A percentile compares a stretch with the other conserved stretches of the same genome.
Evolutionary conservation across 192 early-diverging fungal genomes (phyloP).

Genomic region (Backusella tuberculispora): DNA sequence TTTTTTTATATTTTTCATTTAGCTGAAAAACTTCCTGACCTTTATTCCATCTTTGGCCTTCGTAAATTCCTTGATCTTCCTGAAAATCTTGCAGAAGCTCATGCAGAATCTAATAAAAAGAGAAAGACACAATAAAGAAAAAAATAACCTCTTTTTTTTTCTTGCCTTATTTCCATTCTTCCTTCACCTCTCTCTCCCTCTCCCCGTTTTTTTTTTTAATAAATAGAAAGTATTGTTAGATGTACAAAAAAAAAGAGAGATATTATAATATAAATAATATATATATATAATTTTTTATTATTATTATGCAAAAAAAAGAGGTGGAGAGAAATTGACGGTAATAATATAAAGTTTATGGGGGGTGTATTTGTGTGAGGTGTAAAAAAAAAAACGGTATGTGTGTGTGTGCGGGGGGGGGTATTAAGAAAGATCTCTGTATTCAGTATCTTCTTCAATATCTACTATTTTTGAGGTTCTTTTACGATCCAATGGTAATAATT

Average conservation of each 20-base stretch:
- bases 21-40: slow-evolving; percentile 64
- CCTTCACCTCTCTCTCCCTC: too few species aligned
- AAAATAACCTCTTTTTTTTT: too few species aligned
- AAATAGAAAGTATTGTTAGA: too few species aligned
- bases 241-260: not conserved
- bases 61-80: slow-evolving; percentile 30
- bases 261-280: not conserved
- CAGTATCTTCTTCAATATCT: slow-evolving; percentile 25
- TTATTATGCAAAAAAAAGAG: not conserved
- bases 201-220: too few species aligned
- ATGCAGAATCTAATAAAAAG: slow-evolving; percentile 12
- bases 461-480: slow-evolving; percentile 19
- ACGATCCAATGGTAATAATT: slow-evolving; percentile 17
- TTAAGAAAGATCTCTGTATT: slow-evolving; percentile 19
- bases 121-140: slow-evolving; percentile 11
- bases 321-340: too few species aligned
- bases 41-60: slow-evolving; percentile 24
- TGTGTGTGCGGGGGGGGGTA: not conserved
- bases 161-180: too few species aligned
- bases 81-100: slow-evolving; percentile 19
- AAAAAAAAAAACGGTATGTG: not conserved
- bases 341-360: not conserved
- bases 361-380: too few species aligned
- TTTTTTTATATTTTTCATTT: slow-evolving; percentile 72
- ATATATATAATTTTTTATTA: not conserved